These are phyloP conservation scores for Aspergillus terreus DNA, from an alignment of 2,329 filamentous ascomycete genomes.

Conservation along the genomic window DNA sequence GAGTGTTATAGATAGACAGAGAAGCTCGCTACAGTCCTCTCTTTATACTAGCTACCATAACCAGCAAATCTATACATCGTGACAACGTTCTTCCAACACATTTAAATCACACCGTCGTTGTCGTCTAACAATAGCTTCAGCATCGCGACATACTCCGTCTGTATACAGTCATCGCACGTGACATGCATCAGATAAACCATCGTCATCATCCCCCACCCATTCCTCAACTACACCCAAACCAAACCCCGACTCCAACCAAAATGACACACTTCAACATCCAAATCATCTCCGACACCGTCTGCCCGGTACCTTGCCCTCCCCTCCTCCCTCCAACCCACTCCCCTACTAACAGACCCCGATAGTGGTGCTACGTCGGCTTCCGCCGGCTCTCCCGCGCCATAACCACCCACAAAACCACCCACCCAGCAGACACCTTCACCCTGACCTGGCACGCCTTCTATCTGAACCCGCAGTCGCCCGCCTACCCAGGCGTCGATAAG, in stretches of 20 bases:
- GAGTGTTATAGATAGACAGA: too few relatives aligned
- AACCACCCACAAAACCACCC: constrained; percentile 56
- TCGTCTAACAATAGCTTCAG: too few relatives aligned
- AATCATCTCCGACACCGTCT: constrained; percentile 77
- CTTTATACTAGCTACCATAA: too few relatives aligned
- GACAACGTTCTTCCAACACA: too few relatives aligned
- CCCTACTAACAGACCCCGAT: constrained; percentile 7
- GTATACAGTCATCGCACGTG: neutral
- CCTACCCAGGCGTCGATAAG: constrained; percentile 49
- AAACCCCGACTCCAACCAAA: constrained; percentile 17
- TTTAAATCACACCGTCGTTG: too few relatives aligned
- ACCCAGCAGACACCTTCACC: constrained; percentile 68
- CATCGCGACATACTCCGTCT: too few relatives aligned
- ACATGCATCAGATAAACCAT: neutral
- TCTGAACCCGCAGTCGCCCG: constrained; percentile 64
- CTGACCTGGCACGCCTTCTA: constrained; percentile 78
- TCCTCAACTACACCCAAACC: neutral
- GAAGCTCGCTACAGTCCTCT: too few relatives aligned
- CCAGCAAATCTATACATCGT: too few relatives aligned
- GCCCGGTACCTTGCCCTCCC: constrained; percentile 48
- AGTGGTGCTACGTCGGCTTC: constrained; percentile 74
- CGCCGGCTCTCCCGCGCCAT: constrained; percentile 72
- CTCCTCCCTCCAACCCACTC: too few relatives aligned
- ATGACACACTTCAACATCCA: constrained; percentile 77
- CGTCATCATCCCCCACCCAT: neutral